These are phyloP conservation scores for Alternaria longipes DNA, from an alignment of 2,329 filamentous ascomycete genomes.

Conservation along the genomic window DNA sequence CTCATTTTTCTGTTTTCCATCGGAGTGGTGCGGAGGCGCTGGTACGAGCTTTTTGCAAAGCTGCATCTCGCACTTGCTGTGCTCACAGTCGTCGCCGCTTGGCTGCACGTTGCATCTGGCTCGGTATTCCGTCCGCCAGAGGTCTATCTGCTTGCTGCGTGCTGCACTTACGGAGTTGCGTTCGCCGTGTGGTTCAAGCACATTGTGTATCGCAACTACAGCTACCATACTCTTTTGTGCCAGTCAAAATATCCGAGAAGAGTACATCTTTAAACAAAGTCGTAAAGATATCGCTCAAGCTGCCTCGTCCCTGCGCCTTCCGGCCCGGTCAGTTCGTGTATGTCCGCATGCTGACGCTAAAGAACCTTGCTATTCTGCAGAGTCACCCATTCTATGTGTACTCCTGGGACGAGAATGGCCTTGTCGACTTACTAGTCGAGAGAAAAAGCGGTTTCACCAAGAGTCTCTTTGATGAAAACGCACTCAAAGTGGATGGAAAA, in stretches of 20 bases:
- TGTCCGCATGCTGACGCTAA: neutral
- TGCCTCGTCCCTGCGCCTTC: neutral
- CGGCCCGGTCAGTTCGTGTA: constrained; percentile 1
- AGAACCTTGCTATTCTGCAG: constrained; percentile 1
- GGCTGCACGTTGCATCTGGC: constrained; percentile 4
- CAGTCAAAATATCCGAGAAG: neutral
- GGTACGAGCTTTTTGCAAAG: constrained; percentile 2
- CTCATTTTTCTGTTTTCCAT: neutral
- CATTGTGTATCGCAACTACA: constrained; percentile 6
- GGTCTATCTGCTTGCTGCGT: neutral
- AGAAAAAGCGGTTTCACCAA: neutral
- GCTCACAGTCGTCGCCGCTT: neutral
- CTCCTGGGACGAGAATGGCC: neutral
- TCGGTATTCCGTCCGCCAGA: neutral
- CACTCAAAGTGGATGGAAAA: too few relatives aligned
- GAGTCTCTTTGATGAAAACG: neutral
- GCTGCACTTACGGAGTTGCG: neutral
- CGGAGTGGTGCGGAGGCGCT: neutral
- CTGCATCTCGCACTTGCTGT: neutral
- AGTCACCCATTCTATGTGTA: constrained; percentile 6
- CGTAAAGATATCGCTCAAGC: neutral
- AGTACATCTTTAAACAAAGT: neutral
- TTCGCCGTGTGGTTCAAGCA: neutral
- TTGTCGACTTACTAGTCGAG: neutral
- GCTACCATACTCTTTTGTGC: neutral